Percentiles rank a stretch among this genome's conserved stretches.
These are phyloP conservation scores for Thermomucor indicae-seudaticae DNA, from an alignment of 371 early-diverging fungal genomes.

Conservation along the genomic window DNA sequence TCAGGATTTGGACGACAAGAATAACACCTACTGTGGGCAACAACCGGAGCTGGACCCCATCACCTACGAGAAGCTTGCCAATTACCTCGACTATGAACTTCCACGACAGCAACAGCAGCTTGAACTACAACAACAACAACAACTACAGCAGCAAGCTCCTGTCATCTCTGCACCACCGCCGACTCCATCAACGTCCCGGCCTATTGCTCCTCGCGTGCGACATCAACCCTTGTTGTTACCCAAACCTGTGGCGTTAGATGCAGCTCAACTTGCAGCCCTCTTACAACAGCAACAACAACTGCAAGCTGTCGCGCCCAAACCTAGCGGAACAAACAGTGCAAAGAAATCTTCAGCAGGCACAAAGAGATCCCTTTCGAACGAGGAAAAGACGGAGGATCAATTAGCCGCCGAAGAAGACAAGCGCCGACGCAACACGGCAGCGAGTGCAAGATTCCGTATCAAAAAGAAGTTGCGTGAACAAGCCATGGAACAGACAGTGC, in stretches of 20 bases:
- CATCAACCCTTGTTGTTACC: constrained; percentile 30
- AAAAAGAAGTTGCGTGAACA: constrained; percentile 90
- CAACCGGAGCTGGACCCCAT: constrained; percentile 20
- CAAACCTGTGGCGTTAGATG: constrained; percentile 20
- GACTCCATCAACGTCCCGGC: background rate
- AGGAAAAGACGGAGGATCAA: background rate
- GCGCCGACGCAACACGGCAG: constrained; percentile 90
- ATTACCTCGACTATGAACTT: constrained; percentile 41
- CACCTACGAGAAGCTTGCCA: constrained; percentile 34
- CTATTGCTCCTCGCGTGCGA: too few relatives aligned
- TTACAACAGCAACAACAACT: constrained; percentile 6
- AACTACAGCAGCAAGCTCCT: background rate
- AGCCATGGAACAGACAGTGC: constrained; percentile 77
- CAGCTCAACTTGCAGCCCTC: constrained; percentile 7
- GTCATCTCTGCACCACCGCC: background rate
- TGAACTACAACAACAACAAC: background rate
- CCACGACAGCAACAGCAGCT: constrained; percentile 17
- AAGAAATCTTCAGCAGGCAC: too few relatives aligned
- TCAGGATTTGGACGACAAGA: constrained; percentile 24
- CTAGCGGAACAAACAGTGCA: background rate
- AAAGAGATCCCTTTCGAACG: too few relatives aligned
- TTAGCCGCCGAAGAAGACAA: constrained; percentile 74
- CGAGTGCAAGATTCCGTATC: constrained; percentile 92
- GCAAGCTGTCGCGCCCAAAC: background rate
- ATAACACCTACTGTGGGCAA: background rate